phyloP scores from a whole-genome alignment of 2,329 filamentous ascomycete genomes.

The Fusarium armeniacum region DNA sequence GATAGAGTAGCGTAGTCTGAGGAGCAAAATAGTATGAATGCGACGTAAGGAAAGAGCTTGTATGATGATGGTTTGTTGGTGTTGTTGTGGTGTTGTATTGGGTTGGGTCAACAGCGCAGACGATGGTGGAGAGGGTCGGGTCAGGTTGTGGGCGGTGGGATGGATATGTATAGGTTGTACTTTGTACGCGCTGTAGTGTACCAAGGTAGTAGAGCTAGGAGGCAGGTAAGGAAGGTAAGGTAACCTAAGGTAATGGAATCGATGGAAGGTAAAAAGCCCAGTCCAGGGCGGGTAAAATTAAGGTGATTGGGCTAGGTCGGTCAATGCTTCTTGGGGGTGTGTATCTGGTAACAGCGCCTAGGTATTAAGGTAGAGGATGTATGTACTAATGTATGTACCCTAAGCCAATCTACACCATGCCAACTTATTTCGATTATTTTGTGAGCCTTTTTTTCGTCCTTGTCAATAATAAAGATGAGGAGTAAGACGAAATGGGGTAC shows the following conservation, averaged over 20 bases:
- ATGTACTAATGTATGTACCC: background rate
- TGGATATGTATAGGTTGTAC: slow-evolving; percentile 3
- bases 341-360: background rate
- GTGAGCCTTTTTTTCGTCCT: background rate
- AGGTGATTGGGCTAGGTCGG: slow-evolving; percentile 17
- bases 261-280: slow-evolving; percentile 5
- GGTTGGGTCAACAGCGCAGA: slow-evolving; percentile 27
- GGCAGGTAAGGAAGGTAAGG: background rate
- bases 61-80: slow-evolving; percentile 9
- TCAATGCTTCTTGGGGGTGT: slow-evolving; percentile 8
- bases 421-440: slow-evolving; percentile 27
- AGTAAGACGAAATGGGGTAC: background rate
- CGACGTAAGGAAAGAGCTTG: slow-evolving; percentile 36
- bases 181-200: slow-evolving; percentile 2
- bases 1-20: background rate
- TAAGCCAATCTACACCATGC: slow-evolving; percentile 9
- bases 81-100: slow-evolving; percentile 12
- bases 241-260: slow-evolving; percentile 7
- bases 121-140: slow-evolving; percentile 41
- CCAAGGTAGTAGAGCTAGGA: background rate
- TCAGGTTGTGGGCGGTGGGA: slow-evolving; percentile 29
- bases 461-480: slow-evolving; percentile 1
- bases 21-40: slow-evolving; percentile 30
- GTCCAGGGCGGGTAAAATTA: slow-evolving; percentile 36
- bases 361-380: slow-evolving; percentile 18